Percentiles rank a stretch among this genome's conserved stretches.
Conservation (phyloP, 768 basidiomycete species). For the Phlebiopsis flavidoalba region DNA sequence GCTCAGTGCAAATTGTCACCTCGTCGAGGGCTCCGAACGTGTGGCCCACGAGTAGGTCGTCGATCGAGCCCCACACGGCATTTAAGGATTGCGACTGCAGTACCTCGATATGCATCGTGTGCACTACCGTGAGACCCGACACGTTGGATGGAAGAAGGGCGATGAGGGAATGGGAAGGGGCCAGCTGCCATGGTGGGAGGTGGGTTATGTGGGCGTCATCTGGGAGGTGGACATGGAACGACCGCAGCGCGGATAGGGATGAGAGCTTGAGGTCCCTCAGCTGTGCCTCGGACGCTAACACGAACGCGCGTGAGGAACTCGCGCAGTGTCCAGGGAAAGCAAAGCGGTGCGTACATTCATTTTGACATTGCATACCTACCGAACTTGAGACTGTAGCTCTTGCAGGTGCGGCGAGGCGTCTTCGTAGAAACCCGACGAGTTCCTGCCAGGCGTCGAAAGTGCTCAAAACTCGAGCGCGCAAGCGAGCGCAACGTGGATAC, state of each 20-base stretch:
- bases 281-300: not conserved
- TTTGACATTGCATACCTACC: not conserved
- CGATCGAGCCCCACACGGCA: conserved; percentile 4
- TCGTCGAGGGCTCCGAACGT: not conserved
- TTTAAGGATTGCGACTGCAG: conserved; percentile 8
- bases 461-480: conserved; percentile 3
- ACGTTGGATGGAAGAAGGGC: conserved; percentile 7
- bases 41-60: not conserved
- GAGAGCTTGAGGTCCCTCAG: conserved; percentile 11
- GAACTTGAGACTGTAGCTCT: conserved; percentile 1
- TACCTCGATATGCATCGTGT: conserved; percentile 10
- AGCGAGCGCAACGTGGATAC: not conserved
- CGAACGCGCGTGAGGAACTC: not conserved
- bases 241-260: conserved; percentile 4
- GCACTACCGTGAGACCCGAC: conserved; percentile 4
- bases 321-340: not conserved
- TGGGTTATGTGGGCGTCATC: conserved; percentile 7
- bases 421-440: not conserved
- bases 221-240: conserved; percentile 9
- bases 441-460: conserved; percentile 3
- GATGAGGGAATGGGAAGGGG: conserved; percentile 11
- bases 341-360: not conserved
- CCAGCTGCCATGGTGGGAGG: conserved; percentile 13
- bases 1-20: not conserved
- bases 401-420: not conserved